These are phyloP conservation scores for Entoloma clypeatum DNA, from an alignment of 1,284 basidiomycete species.

Conservation along the genomic window DNA sequence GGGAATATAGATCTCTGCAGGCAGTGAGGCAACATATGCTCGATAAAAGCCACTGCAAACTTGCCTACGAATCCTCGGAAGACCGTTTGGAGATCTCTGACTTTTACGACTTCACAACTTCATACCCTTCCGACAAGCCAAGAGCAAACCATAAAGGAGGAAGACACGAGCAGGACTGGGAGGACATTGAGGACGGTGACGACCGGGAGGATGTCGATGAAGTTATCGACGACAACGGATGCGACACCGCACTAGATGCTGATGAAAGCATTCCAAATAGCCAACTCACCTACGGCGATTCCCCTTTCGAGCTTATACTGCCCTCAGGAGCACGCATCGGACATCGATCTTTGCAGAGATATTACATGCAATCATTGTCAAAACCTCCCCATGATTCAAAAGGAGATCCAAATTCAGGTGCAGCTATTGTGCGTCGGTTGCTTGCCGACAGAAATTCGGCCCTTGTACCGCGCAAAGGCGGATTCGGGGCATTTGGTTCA, in stretches of 20 bases:
- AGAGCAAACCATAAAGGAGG: conserved; percentile 20
- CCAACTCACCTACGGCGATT: conserved; percentile 69
- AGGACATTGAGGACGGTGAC: conserved; percentile 51
- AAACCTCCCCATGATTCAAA: conserved; percentile 34
- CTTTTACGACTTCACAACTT: conserved; percentile 88
- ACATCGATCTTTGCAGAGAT: conserved; percentile 83
- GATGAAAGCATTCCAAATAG: conserved; percentile 50
- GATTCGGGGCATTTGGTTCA: conserved; percentile 78
- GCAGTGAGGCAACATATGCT: conserved; percentile 92
- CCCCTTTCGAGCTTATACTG: conserved; percentile 86
- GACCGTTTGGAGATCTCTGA: conserved; percentile 90
- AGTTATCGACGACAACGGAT: conserved; percentile 39
- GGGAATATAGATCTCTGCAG: conserved; percentile 76
- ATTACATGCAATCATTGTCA: conserved; percentile 83
- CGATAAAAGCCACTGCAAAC: conserved; percentile 95
- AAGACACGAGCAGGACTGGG: conserved; percentile 54
- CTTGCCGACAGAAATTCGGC: conserved; percentile 79
- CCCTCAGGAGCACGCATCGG: conserved; percentile 92
- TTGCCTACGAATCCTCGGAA: conserved; percentile 81
- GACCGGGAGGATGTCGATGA: conserved; percentile 52
- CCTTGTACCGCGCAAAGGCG: conserved; percentile 81
- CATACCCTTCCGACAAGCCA: conserved; percentile 62
- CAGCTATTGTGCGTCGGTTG: conserved; percentile 69
- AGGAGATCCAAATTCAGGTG: conserved; percentile 66
- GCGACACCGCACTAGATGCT: conserved; percentile 34